Base-by-base conservation (phyloP, 345 rosid species). In the Draba incana region DNA sequence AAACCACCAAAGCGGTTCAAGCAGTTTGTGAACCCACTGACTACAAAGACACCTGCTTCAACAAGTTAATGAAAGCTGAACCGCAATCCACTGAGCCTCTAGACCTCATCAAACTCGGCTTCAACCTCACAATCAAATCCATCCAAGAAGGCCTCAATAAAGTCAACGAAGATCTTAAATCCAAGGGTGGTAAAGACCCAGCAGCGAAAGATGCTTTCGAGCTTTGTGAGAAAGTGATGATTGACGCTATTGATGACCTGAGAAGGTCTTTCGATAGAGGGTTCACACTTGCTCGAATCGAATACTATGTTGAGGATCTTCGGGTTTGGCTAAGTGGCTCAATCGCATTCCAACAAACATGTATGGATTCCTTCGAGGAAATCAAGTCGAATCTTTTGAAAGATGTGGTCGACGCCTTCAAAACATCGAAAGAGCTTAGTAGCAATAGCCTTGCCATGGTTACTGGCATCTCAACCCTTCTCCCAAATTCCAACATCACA, bases 361-460 rank as follows among this genome's bases (percentile, higher is more conserved):
- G 98, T 69, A 35, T 86, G 10, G 96, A 90, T 4, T 82, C 84
- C 1, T 90, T 93, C 53, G 66, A 68, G 13, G 88, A 93, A 71
- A 81, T 86, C 2, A 80, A 86, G 1, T 76, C 75, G 2, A 54
- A 54, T 0, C 83, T 85, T 0, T 82, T 75, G 0, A 28, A 69
- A 12, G 86, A 84, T 12, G 85, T 93, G 88, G 73, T 58, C 47
- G 47, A 62, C 8, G 23, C 85, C 15, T 61, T 90, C 61, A 45
- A 51, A 45, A 55, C 68, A 15, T 76, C 94, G 5, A 78, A 58
- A 33, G 77, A 83, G 77, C 86, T 85, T 9, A 84, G 87, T 0
- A 81, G 85, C 71, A 93, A 90, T 52, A 90, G 86, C 28, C 82
- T 93, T 11, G 94, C 91, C 28, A 90, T 90, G 88, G 80, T 84